phyloP scores from a whole-genome alignment of 106 monocot genomes.

The Dendrobium huoshanense region DNA sequence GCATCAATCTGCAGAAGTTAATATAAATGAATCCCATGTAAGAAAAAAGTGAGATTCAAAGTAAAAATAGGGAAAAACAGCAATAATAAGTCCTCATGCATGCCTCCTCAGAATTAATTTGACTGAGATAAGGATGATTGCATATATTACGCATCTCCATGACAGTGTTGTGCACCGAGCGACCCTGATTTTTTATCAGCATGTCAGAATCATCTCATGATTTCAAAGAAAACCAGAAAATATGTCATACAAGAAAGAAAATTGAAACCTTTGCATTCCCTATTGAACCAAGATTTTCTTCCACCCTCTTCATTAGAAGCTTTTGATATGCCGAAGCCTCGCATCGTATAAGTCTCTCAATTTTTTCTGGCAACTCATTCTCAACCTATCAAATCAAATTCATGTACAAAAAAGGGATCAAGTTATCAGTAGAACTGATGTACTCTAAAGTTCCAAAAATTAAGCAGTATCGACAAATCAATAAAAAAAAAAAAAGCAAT shows the following conservation, averaged over 20 bases:
- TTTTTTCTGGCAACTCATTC: constrained; percentile 96
- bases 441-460: not conserved
- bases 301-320: constrained; percentile 95
- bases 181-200: constrained; percentile 40
- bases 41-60: constrained; percentile 1
- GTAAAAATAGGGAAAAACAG: not conserved
- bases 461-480: not conserved
- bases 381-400: constrained; percentile 58
- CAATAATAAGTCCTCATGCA: not conserved
- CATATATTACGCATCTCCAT: constrained; percentile 99
- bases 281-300: constrained; percentile 88
- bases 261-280: constrained; percentile 62
- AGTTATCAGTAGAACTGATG: not conserved
- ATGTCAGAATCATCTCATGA: constrained; percentile 1
- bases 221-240: not conserved
- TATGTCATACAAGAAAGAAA: constrained; percentile 8
- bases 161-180: constrained; percentile 93
- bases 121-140: constrained; percentile 97
- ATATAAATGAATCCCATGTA: constrained; percentile 4
- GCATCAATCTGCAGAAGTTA: constrained; percentile 52
- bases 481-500: not conserved
- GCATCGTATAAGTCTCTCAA: constrained; percentile 95
- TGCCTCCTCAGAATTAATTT: constrained; percentile 91
- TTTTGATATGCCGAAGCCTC: constrained; percentile 99
- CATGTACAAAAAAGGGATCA: constrained; percentile 1